Percentiles rank a stretch among this genome's conserved stretches.
Evolutionary conservation across 768 basidiomycete species (phyloP).

Genomic region (Chiua virens): DNA sequence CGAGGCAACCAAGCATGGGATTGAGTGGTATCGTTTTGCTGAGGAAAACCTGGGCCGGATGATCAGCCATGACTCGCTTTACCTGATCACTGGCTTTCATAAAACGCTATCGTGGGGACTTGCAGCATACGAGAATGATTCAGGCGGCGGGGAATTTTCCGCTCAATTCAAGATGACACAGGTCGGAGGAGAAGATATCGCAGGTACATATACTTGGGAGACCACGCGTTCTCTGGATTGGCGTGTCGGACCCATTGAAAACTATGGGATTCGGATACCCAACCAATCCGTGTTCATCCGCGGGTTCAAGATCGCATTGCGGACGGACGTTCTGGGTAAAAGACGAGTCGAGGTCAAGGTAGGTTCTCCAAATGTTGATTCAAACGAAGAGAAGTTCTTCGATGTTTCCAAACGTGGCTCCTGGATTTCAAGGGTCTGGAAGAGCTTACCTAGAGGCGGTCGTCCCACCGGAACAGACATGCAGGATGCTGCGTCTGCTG

Average conservation of each 20-base stretch:
- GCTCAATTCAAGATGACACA: constrained; percentile 8
- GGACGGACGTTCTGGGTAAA: not conserved
- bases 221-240: constrained; percentile 3
- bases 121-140: constrained; percentile 7
- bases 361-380: not conserved
- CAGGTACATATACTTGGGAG: constrained; percentile 10
- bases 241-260: constrained; percentile 7
- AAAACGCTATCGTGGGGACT: constrained; percentile 20
- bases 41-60: constrained; percentile 8
- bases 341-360: constrained; percentile 2
- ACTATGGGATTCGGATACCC: not conserved
- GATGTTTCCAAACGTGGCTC: not conserved
- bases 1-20: constrained; percentile 18
- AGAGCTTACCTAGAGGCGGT: not conserved
- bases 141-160: not conserved
- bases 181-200: not conserved
- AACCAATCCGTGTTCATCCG: constrained; percentile 30
- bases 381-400: not conserved
- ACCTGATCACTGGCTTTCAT: constrained; percentile 20
- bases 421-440: not conserved
- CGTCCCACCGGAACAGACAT: not conserved
- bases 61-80: constrained; percentile 22
- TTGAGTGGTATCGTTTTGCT: constrained; percentile 28
- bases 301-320: constrained; percentile 24
- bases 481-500: not conserved